Evolutionary conservation across 2,329 filamentous ascomycete genomes (phyloP).

Genomic region (Septoria linicola): DNA sequence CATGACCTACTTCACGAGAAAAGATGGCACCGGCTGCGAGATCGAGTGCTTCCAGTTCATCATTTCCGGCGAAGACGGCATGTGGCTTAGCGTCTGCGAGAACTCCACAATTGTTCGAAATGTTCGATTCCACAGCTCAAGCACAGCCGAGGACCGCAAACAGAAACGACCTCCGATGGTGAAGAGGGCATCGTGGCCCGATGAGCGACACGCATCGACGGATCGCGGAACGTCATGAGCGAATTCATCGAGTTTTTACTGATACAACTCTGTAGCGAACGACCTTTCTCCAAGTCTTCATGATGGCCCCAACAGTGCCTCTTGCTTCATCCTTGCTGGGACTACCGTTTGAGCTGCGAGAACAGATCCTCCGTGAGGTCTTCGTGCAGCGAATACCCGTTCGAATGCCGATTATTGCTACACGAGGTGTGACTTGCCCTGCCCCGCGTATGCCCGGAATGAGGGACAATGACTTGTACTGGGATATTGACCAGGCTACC

Average conservation of each 20-base stretch:
- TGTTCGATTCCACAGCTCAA: not conserved
- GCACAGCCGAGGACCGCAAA: not conserved
- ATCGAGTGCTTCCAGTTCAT: constrained; percentile 14
- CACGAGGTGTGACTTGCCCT: not conserved
- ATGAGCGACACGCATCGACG: not conserved
- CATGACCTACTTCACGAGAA: constrained; percentile 4
- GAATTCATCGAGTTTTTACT: too few species aligned
- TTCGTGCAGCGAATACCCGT: constrained; percentile 4
- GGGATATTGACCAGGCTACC: constrained; percentile 4
- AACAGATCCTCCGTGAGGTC: constrained; percentile 7
- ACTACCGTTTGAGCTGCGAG: constrained; percentile 7
- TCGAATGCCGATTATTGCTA: not conserved
- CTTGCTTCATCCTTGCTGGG: not conserved
- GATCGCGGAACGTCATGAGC: too few species aligned
- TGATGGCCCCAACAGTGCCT: not conserved
- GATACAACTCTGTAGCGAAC: too few species aligned
- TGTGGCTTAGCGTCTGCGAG: not conserved
- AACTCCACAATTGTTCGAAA: not conserved
- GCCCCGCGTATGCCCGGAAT: not conserved
- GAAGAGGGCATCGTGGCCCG: not conserved
- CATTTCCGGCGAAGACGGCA: constrained; percentile 4
- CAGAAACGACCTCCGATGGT: not conserved
- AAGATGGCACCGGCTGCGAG: constrained; percentile 4
- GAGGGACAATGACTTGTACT: not conserved
- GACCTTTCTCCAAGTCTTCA: too few species aligned